Base-by-base conservation (phyloP, 805 yeast species). In the Yarrowia deformans region DNA sequence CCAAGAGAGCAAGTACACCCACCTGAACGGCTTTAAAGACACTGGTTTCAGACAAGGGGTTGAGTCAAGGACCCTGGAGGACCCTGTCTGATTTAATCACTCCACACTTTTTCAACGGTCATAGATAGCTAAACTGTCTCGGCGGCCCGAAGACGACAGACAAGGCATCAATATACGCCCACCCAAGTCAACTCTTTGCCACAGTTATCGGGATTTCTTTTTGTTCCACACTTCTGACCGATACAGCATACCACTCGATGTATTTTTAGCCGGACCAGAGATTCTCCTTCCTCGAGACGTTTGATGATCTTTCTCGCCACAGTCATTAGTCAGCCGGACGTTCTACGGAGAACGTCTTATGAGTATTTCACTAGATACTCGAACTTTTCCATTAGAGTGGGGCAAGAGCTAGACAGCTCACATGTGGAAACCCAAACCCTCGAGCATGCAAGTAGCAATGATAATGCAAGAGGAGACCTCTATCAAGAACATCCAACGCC, bases 371-470 rank as follows among this genome's bases (percentile, higher is more conserved):
- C 29, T 23, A 23, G 4, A 2, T 23, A 23, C 29, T 23, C 4
- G 29, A 23, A 23, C 29, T 23, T 23, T 23, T 23, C 2, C 29
- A 23, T 23, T 23, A 2, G 29, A 23, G 29, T 23, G 3, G 29
- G 2, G 29, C 29, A 23, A 23, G 29, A 23, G 29, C 29, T 23
- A 4, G 29, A 23, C 29, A 23, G 29, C 29, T 18, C 45, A 40
- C 45, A 8, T 9, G 1, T 14, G 16, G 34, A 54, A 39, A 56
- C 66, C 66, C 66, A 32, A 45, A 60, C 66, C 66, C 66, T 60
- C 42, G 52, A 60, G 52, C 52, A 60, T 60, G 66, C 66, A 60
- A 54, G 66, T 42, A 56, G 63, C 63, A 56, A 43, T 45, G 66
- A 60, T 60, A 43, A 60, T 60, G 66, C 66, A 60, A n/a, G 52